Percentiles rank a stretch among this genome's conserved stretches.
Conservation (phyloP, 2,329 filamentous ascomycete species). For the Talaromyces albobiverticillius region DNA sequence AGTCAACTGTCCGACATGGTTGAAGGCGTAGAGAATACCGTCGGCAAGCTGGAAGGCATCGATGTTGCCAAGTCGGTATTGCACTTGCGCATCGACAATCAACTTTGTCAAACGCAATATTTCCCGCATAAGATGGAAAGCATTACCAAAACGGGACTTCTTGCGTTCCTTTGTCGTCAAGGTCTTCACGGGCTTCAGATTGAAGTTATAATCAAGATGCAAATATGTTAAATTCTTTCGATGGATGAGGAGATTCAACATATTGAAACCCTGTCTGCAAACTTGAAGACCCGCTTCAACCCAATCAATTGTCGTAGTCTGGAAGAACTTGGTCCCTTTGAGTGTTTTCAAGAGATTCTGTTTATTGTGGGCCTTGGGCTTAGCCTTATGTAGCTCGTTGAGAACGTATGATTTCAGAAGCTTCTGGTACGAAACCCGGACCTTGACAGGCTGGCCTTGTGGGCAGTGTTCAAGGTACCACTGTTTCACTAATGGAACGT, state of each 20-base stretch:
- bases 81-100: constrained; percentile 97
- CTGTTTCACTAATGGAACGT: constrained; percentile 94
- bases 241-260: constrained; percentile 96
- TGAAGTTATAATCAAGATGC: constrained; percentile 99
- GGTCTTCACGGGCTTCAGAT: constrained; percentile 97
- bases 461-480: constrained; percentile 98
- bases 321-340: constrained; percentile 98
- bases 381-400: constrained; percentile 95
- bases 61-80: constrained; percentile 95
- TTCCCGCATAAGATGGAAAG: constrained; percentile 98
- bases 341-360: constrained; percentile 85
- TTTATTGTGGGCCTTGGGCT: constrained; percentile 91
- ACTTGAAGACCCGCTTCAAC: constrained; percentile 98
- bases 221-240: constrained; percentile 98
- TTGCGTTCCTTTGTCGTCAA: constrained; percentile 98
- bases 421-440: constrained; percentile 97
- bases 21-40: constrained; percentile 98
- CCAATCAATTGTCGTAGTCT: constrained; percentile 99
- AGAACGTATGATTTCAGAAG: constrained; percentile 92
- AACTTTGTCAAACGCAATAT: constrained; percentile 94
- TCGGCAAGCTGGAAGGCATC: constrained; percentile 98
- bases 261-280: constrained; percentile 97
- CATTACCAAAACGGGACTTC: constrained; percentile 98
- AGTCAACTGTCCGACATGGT: constrained; percentile 95
- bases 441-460: constrained; percentile 87